These are phyloP conservation scores for Gossypium schwendimanii DNA, from an alignment of 441 rosid genomes.

Conservation along the genomic window DNA sequence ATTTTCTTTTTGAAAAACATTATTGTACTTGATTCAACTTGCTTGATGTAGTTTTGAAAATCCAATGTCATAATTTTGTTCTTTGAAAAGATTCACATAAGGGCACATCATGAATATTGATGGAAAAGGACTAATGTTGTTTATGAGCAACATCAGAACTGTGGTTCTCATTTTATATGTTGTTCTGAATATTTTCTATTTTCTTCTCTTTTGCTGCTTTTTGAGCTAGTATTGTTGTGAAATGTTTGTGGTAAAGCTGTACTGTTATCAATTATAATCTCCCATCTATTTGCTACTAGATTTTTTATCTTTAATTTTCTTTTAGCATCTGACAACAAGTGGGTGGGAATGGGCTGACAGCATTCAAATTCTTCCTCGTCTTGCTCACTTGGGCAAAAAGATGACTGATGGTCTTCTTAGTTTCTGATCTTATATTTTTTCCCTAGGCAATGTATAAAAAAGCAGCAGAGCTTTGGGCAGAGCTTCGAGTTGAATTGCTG, in stretches of 20 bases:
- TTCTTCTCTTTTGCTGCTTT: not conserved
- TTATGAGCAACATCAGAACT: not conserved
- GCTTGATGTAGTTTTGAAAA: not conserved
- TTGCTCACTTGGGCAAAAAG: not conserved
- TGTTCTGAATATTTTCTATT: not conserved
- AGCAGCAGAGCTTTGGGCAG: conserved; percentile 99
- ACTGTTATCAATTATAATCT: not conserved
- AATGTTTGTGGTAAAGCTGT: not conserved
- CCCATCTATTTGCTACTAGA: not conserved
- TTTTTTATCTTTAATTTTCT: not conserved
- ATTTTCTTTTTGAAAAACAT: not conserved
- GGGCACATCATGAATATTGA: not conserved
- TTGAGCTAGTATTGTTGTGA: not conserved
- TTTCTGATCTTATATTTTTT: conserved; percentile 11
- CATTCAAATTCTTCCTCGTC: not conserved
- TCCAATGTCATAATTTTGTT: not conserved
- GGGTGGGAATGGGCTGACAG: not conserved
- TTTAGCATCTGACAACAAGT: not conserved
- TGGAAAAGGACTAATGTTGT: not conserved
- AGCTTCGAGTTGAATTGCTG: conserved; percentile 89
- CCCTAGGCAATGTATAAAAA: conserved; percentile 80
- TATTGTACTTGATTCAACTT: not conserved
- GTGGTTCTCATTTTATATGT: not conserved
- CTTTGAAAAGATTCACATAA: not conserved
- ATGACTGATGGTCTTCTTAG: not conserved